Evolutionary conservation across 441 rosid genomes (phyloP).

Genomic region (Croton setiger): DNA sequence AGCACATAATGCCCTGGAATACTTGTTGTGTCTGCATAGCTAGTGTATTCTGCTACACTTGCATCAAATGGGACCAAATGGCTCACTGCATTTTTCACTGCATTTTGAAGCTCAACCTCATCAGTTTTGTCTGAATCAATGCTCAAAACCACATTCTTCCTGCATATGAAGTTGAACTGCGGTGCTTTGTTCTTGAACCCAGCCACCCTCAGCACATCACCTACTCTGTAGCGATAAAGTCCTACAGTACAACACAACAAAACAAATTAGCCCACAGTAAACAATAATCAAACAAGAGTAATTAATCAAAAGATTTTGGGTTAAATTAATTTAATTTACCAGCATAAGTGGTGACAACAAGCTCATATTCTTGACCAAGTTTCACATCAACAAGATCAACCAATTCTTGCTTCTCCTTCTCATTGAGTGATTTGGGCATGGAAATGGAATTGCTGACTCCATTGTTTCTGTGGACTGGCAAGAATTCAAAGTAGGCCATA

Average conservation of each 20-base stretch:
- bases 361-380: conserved; percentile 59
- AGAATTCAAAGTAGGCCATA: conserved; percentile 74
- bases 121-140: conserved; percentile 66
- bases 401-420: conserved; percentile 28
- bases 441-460: conserved; percentile 39
- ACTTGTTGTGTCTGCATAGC: conserved; percentile 48
- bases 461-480: conserved; percentile 41
- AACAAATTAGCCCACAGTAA: background rate
- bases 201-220: conserved; percentile 55
- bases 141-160: conserved; percentile 58
- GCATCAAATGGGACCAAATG: conserved; percentile 50
- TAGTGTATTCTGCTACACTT: conserved; percentile 46
- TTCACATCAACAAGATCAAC: conserved; percentile 63
- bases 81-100: conserved; percentile 45
- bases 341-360: conserved; percentile 66
- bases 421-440: conserved; percentile 50
- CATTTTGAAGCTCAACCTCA: conserved; percentile 60
- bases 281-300: too few species aligned
- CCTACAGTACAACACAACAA: conserved; percentile 27
- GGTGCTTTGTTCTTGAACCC: conserved; percentile 73
- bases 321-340: conserved; percentile 28
- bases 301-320: background rate
- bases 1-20: conserved; percentile 59
- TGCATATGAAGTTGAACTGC: conserved; percentile 57
- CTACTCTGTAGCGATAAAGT: conserved; percentile 61